These are phyloP conservation scores for Verticillium isaacii DNA, from an alignment of 2,329 filamentous ascomycete genomes.

Conservation along the genomic window DNA sequence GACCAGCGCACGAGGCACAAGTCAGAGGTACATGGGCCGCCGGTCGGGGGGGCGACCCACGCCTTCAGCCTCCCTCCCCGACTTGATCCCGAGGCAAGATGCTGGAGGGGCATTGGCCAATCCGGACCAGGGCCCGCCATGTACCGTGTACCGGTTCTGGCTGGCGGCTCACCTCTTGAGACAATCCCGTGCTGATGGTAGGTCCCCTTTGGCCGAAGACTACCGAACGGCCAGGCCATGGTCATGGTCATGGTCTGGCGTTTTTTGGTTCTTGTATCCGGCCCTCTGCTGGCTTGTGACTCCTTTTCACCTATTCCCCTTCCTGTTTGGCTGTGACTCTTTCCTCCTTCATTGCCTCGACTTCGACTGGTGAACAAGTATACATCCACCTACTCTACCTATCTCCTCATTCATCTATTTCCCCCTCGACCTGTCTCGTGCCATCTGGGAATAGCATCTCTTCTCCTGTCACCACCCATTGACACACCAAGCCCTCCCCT, in stretches of 20 bases:
- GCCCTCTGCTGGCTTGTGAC: conserved; percentile 12
- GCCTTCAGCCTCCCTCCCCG: background rate
- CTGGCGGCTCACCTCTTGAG: background rate
- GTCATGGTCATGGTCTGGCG: background rate
- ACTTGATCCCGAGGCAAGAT: background rate
- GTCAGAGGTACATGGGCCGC: background rate
- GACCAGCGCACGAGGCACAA: background rate
- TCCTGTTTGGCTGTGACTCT: background rate
- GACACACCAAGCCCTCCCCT: background rate
- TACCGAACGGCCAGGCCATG: background rate
- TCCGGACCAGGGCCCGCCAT: background rate
- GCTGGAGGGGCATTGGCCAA: background rate
- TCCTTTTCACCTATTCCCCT: conserved; percentile 4
- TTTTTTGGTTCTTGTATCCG: background rate
- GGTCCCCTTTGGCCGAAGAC: conserved; percentile 4
- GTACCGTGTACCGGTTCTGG: background rate
- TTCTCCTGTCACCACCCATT: background rate
- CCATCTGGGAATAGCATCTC: conserved; percentile 9
- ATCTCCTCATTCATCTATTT: conserved; percentile 1
- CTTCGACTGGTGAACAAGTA: background rate
- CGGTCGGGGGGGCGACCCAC: background rate
- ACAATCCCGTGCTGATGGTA: background rate
- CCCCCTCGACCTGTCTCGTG: conserved; percentile 2
- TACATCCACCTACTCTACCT: conserved; percentile 5
- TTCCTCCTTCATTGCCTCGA: conserved; percentile 8